Percentiles rank a stretch among this genome's conserved stretches.
These are phyloP conservation scores for Colletotrichum horii DNA, from an alignment of 2,329 filamentous ascomycete genomes.

Conservation along the genomic window DNA sequence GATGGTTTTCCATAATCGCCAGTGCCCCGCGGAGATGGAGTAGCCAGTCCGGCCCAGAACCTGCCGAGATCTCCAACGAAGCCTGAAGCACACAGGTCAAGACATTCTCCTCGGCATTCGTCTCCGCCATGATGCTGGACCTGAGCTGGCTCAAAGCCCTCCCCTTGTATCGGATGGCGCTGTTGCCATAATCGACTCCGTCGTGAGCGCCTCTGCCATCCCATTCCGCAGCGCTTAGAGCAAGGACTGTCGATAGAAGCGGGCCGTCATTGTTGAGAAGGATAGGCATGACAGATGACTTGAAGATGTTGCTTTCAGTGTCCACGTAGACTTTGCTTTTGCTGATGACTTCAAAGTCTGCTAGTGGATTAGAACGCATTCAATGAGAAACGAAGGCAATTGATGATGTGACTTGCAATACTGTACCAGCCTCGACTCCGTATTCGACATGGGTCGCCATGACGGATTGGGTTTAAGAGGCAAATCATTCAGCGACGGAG, in stretches of 20 bases:
- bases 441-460: background rate
- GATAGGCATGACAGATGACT: background rate
- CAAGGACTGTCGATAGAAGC: background rate
- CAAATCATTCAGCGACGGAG: background rate
- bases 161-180: background rate
- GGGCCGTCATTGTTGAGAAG: background rate
- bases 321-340: background rate
- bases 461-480: background rate
- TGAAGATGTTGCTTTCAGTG: background rate
- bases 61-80: background rate
- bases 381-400: background rate
- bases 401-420: background rate
- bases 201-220: background rate
- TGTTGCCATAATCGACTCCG: background rate
- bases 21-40: background rate
- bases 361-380: background rate
- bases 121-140: background rate
- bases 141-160: background rate
- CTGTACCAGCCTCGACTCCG: background rate
- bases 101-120: background rate
- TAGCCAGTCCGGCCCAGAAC: background rate
- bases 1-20: background rate
- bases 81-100: conserved; percentile 9
- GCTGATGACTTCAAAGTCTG: conserved; percentile 7
- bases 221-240: background rate